phyloP scores from a whole-genome alignment of 2,329 filamentous ascomycete species.

The Trichoderma sp. region DNA sequence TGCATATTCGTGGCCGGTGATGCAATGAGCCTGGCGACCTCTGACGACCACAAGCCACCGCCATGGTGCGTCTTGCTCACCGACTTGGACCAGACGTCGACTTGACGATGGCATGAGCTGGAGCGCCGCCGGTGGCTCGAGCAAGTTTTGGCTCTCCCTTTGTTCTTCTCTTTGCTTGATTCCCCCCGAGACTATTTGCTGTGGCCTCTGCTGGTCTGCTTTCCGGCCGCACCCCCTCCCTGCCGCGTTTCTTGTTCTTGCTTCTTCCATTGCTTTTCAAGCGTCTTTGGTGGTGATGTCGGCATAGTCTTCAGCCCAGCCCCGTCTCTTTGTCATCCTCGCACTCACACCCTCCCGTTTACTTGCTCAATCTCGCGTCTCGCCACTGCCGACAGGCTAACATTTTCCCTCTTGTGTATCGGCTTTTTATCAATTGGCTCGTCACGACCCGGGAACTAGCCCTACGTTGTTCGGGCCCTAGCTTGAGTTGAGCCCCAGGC shows the following conservation, averaged over 20 bases:
- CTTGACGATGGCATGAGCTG: conserved; percentile 5
- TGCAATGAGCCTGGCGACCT: conserved; percentile 15
- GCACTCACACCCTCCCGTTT: neutral
- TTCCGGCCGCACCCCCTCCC: conserved; percentile 7
- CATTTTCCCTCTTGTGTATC: conserved; percentile 3
- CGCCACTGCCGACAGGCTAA: neutral
- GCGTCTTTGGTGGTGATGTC: neutral
- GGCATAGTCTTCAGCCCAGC: conserved; percentile 10
- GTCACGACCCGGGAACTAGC: conserved; percentile 18
- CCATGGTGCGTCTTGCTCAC: conserved; percentile 11
- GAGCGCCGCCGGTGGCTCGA: conserved; percentile 3
- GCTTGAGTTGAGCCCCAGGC: conserved; percentile 24
- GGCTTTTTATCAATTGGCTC: conserved; percentile 9
- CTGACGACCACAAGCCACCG: conserved; percentile 6
- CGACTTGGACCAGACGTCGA: conserved; percentile 9
- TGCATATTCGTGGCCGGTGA: neutral
- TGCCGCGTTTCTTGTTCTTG: neutral
- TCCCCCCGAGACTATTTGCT: conserved; percentile 1
- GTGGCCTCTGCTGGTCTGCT: neutral
- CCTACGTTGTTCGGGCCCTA: conserved; percentile 27
- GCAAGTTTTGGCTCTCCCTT: neutral
- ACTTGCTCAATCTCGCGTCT: conserved; percentile 12
- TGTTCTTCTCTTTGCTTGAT: neutral
- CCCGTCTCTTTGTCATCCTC: neutral
- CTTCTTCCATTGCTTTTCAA: neutral